Base-by-base conservation (phyloP, 768 basidiomycete species). In the Rossbeevera mucosa region DNA sequence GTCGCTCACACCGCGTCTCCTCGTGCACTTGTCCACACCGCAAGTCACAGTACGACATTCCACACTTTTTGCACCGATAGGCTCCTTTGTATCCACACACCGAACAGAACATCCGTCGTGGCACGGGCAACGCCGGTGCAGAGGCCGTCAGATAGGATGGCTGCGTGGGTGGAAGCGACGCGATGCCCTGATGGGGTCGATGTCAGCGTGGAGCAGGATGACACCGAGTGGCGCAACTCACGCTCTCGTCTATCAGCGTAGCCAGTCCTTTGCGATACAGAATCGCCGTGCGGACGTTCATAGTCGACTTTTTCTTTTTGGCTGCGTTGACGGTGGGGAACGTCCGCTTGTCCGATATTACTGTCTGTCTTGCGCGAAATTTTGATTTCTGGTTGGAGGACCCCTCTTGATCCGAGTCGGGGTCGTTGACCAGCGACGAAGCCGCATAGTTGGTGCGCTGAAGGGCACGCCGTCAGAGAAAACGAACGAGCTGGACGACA, bases 81-180 rank as follows among this genome's bases (percentile, higher is more conserved):
- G 74, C 74, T 6, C 88, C 90, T 80, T 81, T 87, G 66, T 88
- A 92, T 3, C 91, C 89, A 59, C 91, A 93, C 22, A 92, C 86
- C n/a, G 88, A 82, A 63, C 91, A 94, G 13, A 93, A 63, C 57
- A 81, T 71, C 38, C 88, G 82, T 7, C 85, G 79, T 6, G 91
- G 88, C 52, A 84, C 80, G 1, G 65, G 67, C 0, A 88, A 72
- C 1, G 81, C 75, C 2, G 83, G 79, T 1, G 83, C 78, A 26
- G 69, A 73, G 13, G 85, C 86, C 18, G 83, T 88, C 53, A 92
- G 66, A 72, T 94, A 93, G 16, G 81, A 83, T 6, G 88, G 80
- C 13, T 77, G 72, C 33, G 71, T 68, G 4, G 79, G 51, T 3
- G 82, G 79, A 46, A 82, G 65, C 51, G 74, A 68, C 16, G 79